A percentile compares a stretch with the other conserved stretches of the same genome.
These are phyloP conservation scores for Syncephalastrum contaminatum DNA, from an alignment of 371 early-diverging fungal genomes.

Conservation along the genomic window DNA sequence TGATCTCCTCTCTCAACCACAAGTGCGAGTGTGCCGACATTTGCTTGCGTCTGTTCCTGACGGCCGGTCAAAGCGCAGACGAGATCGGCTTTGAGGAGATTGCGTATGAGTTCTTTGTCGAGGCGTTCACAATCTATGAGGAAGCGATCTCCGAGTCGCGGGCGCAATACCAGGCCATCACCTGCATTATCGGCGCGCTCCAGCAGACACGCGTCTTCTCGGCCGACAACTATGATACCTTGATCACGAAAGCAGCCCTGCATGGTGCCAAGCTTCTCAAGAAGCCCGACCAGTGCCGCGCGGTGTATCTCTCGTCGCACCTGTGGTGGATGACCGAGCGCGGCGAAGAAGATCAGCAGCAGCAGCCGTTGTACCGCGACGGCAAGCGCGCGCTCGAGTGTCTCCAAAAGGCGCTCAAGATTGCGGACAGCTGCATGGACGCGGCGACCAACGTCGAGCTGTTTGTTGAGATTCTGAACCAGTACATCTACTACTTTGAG, in stretches of 20 bases:
- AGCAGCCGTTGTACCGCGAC: conserved; percentile 60
- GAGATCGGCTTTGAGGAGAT: conserved; percentile 83
- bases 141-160: conserved; percentile 87
- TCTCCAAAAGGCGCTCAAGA: conserved; percentile 87
- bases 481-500: conserved; percentile 89
- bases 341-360: conserved; percentile 37
- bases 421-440: conserved; percentile 94
- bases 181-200: conserved; percentile 79
- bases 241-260: conserved; percentile 85
- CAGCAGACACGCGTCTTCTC: conserved; percentile 75
- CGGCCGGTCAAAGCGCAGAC: conserved; percentile 83
- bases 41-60: conserved; percentile 74
- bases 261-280: conserved; percentile 86
- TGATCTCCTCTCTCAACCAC: conserved; percentile 65
- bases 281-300: conserved; percentile 91
- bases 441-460: conserved; percentile 79
- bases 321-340: conserved; percentile 82
- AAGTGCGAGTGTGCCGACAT: conserved; percentile 71
- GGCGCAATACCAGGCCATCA: conserved; percentile 84
- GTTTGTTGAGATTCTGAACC: conserved; percentile 91
- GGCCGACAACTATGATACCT: conserved; percentile 85
- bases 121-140: conserved; percentile 93
- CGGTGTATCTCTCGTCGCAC: conserved; percentile 78
- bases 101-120: conserved; percentile 90
- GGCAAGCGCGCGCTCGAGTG: conserved; percentile 84